phyloP scores from a whole-genome alignment of 805 yeast genomes.

The Myxozyma geophila region DNA sequence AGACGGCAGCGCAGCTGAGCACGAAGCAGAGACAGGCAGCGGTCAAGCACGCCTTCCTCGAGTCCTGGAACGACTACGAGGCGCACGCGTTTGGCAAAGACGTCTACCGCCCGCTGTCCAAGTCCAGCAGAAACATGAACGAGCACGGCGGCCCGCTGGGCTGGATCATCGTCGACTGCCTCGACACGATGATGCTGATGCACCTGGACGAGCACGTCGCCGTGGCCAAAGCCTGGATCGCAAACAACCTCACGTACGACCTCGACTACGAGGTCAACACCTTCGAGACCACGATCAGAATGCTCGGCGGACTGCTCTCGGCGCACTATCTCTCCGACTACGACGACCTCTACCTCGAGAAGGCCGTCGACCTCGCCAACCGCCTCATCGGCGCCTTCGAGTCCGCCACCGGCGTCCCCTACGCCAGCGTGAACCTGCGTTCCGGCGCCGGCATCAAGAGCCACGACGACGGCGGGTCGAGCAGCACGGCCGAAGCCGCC shows the following conservation, averaged over 20 bases:
- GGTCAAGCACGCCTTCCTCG: conserved; percentile 70
- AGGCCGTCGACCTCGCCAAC: conserved; percentile 80
- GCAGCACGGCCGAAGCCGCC: conserved; percentile 88
- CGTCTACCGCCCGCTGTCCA: conserved; percentile 69
- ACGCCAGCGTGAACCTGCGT: conserved; percentile 72
- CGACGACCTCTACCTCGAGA: conserved; percentile 73
- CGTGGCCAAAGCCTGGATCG: conserved; percentile 75
- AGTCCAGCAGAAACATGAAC: conserved; percentile 73
- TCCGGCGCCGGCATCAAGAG: conserved; percentile 63
- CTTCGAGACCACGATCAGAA: conserved; percentile 92
- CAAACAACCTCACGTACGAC: conserved; percentile 67
- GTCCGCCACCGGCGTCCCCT: conserved; percentile 72
- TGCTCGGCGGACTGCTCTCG: conserved; percentile 90
- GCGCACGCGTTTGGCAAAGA: conserved; percentile 84
- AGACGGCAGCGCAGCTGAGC: not conserved
- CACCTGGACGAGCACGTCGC: conserved; percentile 62
- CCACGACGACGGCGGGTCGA: conserved; percentile 67
- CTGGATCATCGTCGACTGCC: conserved; percentile 88
- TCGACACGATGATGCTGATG: conserved; percentile 84
- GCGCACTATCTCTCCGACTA: conserved; percentile 68
- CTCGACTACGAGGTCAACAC: conserved; percentile 77
- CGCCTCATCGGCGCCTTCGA: conserved; percentile 72
- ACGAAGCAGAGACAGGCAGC: conserved; percentile 48
- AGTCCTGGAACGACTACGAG: conserved; percentile 78
- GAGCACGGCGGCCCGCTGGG: conserved; percentile 68